Percentiles rank a stretch among this genome's conserved stretches.
Evolutionary conservation across 2,329 filamentous ascomycete genomes (phyloP).

Genomic region (Calcarisporium arbuscula): DNA sequence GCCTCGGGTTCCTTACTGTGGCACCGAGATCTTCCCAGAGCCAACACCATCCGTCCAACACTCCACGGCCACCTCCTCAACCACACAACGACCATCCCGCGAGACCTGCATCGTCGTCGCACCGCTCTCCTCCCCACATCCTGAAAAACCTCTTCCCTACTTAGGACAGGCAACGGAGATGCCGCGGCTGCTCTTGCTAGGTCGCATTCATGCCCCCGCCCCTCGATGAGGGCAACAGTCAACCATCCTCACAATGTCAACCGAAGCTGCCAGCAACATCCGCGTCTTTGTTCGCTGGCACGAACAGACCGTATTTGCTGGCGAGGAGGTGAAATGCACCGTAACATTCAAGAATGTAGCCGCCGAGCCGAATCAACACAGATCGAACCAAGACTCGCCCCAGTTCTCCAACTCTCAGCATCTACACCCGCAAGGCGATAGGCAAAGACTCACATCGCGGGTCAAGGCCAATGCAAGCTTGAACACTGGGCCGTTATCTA

Average conservation of each 20-base stretch:
- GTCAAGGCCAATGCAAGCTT: constrained; percentile 33
- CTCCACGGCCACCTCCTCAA: no score
- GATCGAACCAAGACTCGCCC: constrained; percentile 15
- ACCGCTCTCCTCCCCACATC: no score
- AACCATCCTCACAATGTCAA: constrained; percentile 36
- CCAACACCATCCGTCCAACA: no score
- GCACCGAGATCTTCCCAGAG: no score
- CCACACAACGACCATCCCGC: no score
- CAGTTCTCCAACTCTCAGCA: constrained; percentile 4
- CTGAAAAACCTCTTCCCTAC: no score
- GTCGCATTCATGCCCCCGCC: constrained; percentile 19
- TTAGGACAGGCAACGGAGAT: no score
- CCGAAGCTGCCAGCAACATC: constrained; percentile 60
- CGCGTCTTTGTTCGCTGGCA: constrained; percentile 95
- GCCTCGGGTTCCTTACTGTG: no score
- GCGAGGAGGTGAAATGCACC: constrained; percentile 90
- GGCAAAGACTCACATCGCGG: constrained; percentile 34
- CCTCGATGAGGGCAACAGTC: constrained; percentile 21
- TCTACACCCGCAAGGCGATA: constrained; percentile 19
- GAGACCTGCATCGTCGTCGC: no score
- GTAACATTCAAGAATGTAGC: constrained; percentile 93
- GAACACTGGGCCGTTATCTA: constrained; percentile 38
- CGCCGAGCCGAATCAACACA: constrained; percentile 31
- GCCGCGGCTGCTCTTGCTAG: constrained; percentile 20
- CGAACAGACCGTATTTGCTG: constrained; percentile 89